These are phyloP conservation scores for Wallacemonas sp. DNA, from an alignment of 208 protist genomes.

Conservation along the genomic window DNA sequence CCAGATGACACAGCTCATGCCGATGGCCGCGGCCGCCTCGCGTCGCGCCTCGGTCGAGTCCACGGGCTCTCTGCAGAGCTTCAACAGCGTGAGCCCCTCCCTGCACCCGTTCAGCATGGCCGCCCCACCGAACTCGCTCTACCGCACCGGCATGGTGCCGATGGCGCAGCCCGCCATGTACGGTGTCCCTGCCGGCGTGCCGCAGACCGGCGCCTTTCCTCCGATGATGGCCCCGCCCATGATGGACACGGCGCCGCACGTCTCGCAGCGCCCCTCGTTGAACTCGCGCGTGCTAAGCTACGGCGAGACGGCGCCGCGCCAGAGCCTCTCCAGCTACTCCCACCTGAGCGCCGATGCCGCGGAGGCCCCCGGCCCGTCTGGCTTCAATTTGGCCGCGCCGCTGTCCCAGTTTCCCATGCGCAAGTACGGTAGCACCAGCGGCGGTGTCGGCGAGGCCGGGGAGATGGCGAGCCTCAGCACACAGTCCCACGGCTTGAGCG, in stretches of 20 bases:
- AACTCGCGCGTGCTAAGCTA: background rate
- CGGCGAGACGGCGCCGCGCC: background rate
- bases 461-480: background rate
- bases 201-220: background rate
- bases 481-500: slow-evolving; percentile 7
- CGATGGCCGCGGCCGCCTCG: background rate
- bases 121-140: background rate
- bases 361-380: background rate
- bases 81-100: background rate
- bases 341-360: background rate
- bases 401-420: background rate
- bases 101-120: slow-evolving; percentile 12
- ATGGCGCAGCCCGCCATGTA: background rate
- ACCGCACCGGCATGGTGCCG: background rate
- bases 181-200: background rate
- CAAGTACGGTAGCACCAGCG: background rate
- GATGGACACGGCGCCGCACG: background rate
- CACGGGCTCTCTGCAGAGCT: slow-evolving; percentile 2
- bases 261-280: background rate
- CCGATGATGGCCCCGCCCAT: background rate
- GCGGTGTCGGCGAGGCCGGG: background rate
- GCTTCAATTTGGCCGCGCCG: slow-evolving; percentile 4
- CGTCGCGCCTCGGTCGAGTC: background rate
- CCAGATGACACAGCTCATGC: background rate
- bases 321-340: slow-evolving; percentile 1